Conservation (phyloP, 768 basidiomycete genomes). For the Boletus pseudo-olivaceus region DNA sequence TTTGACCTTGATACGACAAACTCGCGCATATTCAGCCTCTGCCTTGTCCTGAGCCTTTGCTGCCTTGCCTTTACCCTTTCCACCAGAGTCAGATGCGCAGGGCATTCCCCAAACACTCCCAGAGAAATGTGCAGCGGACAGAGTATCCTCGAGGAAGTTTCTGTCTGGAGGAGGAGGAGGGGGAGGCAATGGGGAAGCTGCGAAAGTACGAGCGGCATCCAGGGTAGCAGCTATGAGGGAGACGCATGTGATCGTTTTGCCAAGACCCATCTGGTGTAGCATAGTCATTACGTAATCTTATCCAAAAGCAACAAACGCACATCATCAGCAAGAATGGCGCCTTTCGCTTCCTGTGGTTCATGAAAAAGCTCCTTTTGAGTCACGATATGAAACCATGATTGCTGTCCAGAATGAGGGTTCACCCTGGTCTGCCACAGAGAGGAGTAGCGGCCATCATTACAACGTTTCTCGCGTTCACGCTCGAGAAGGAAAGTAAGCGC, state of each 20-base stretch:
- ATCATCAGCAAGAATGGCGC: slow-evolving; percentile 95
- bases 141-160: slow-evolving; percentile 25
- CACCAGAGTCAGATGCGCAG: slow-evolving; percentile 33
- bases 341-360: slow-evolving; percentile 71
- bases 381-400: slow-evolving; percentile 78
- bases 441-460: slow-evolving; percentile 57
- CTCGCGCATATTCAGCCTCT: slow-evolving; percentile 66
- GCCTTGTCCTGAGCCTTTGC: slow-evolving; percentile 65
- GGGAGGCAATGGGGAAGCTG: slow-evolving; percentile 47
- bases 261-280: slow-evolving; percentile 82
- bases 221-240: slow-evolving; percentile 90
- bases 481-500: slow-evolving; percentile 94
- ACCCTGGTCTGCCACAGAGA: slow-evolving; percentile 66
- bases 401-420: slow-evolving; percentile 44
- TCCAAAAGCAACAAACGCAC: slow-evolving; percentile 46
- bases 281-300: slow-evolving; percentile 11
- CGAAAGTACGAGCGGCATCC: slow-evolving; percentile 62
- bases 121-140: slow-evolving; percentile 59
- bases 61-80: slow-evolving; percentile 65
- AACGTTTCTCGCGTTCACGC: slow-evolving; percentile 66
- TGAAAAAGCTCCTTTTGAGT: slow-evolving; percentile 72
- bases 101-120: slow-evolving; percentile 89
- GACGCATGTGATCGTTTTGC: slow-evolving; percentile 95
- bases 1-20: slow-evolving; percentile 73
- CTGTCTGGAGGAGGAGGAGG: slow-evolving; percentile 42